phyloP scores from a whole-genome alignment of 306 rosid species.

The Rosa persica region DNA sequence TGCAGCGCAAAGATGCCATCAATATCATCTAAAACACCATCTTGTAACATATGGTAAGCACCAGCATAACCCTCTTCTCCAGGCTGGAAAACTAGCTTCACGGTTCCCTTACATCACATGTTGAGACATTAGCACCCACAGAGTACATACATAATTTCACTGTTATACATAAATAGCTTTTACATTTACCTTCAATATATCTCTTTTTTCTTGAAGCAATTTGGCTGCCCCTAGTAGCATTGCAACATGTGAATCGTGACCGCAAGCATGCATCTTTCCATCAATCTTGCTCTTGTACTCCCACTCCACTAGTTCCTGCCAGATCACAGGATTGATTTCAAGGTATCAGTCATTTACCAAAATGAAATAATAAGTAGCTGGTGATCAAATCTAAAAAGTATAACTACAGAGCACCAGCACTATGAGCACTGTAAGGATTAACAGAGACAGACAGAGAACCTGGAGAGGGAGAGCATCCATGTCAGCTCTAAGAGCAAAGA shows the following conservation, averaged over 20 bases:
- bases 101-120: constrained; percentile 34
- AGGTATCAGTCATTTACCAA: not conserved
- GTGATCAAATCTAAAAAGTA: not conserved
- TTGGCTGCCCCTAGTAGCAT: constrained; percentile 62
- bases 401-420: not conserved
- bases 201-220: constrained; percentile 35
- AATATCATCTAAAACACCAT: constrained; percentile 29
- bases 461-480: constrained; percentile 53
- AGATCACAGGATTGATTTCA: not conserved
- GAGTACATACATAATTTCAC: not conserved
- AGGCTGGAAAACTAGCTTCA: constrained; percentile 49
- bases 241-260: constrained; percentile 56
- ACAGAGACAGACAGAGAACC: constrained; percentile 16
- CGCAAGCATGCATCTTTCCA: constrained; percentile 56
- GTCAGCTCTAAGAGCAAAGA: constrained; percentile 46
- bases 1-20: constrained; percentile 42
- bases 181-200: constrained; percentile 22
- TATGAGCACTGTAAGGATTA: not conserved
- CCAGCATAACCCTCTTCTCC: constrained; percentile 51
- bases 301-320: constrained; percentile 53
- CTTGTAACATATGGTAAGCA: constrained; percentile 49
- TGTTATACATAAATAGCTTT: not conserved
- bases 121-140: not conserved
- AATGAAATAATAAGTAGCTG: not conserved
- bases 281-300: constrained; percentile 49